A percentile compares a stretch with the other conserved stretches of the same genome.
These are phyloP conservation scores for Phanerochaete carnosa DNA, from an alignment of 768 basidiomycete genomes.

Conservation along the genomic window DNA sequence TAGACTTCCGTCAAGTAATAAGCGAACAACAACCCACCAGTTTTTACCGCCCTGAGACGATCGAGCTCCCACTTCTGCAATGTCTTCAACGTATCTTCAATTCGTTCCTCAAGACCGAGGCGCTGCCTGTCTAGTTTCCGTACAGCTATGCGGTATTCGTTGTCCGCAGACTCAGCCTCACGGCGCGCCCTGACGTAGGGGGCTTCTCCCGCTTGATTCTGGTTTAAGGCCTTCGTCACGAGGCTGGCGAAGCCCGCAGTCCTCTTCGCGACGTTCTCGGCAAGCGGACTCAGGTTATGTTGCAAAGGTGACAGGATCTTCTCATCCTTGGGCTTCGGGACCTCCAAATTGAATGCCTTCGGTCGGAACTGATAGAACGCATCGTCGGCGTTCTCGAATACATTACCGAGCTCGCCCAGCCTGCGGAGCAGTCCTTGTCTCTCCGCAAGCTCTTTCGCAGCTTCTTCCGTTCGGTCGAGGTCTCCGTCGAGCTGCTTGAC, in stretches of 20 bases:
- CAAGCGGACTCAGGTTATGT: conserved; percentile 34
- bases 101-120: conserved; percentile 79
- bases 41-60: conserved; percentile 79
- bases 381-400: conserved; percentile 73
- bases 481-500: conserved; percentile 76
- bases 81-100: conserved; percentile 78
- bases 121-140: conserved; percentile 81
- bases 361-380: conserved; percentile 84
- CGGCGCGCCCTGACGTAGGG: conserved; percentile 64
- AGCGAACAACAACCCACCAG: conserved; percentile 42
- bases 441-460: conserved; percentile 51
- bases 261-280: conserved; percentile 63
- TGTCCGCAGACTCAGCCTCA: conserved; percentile 82
- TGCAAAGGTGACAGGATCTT: conserved; percentile 24
- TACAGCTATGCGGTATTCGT: conserved; percentile 75
- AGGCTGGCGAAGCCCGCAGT: conserved; percentile 67
- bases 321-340: conserved; percentile 25
- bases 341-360: conserved; percentile 66
- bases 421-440: conserved; percentile 59
- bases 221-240: conserved; percentile 67
- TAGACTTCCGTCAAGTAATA: neutral
- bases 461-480: conserved; percentile 76
- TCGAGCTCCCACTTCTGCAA: conserved; percentile 87
- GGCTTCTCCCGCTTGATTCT: conserved; percentile 52
- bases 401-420: conserved; percentile 80